Base-by-base conservation (phyloP, 495 filamentous ascomycete species). In the Achaetomiella virescens region DNA sequence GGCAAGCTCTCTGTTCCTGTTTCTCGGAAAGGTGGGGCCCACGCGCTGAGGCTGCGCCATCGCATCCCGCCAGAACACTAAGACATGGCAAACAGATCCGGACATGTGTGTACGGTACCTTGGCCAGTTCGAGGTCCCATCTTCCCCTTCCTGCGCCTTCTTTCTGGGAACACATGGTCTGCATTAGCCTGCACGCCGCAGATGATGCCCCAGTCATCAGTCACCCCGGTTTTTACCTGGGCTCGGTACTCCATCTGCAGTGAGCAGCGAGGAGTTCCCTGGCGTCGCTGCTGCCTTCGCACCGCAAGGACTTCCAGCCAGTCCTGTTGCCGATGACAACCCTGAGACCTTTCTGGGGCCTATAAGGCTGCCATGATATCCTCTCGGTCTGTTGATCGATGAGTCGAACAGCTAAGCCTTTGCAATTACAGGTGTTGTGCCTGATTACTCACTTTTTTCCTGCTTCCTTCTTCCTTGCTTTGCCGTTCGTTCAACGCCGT, bases 331-430 rank as follows among this genome's bases (percentile, higher is more conserved):
- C 49, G 46, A 64, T 59, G 59, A 62, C 57, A 31, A 50, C 43
- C 40, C 48, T 18, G 31, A 45, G 56, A 48, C 36, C 60, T 48
- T 36, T 48, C 60, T 48, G 53, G 52, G 62, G 52, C 60, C 66
- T 69, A 69, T 69, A 65, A 69, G 62, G 66, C 61, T 59, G 43
- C 62, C 58, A 57, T 44, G 63, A 62, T 57, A 42, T 54, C 64
- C 48, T 49, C 50, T 44, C 41, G 41, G 57, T 52, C 51, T 59
- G 55, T 52, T 52, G 51, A 47, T 42, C 54, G 52, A 63, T 67
- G 66, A 67, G 61, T 65, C 62, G 60, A 31, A 57, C 58, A 59
- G 58, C 59, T 55, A 54, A 53, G 58, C 54, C 58, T 59, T 54
- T 44, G 33, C 58, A 56, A 55, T 18, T 18, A 56, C 53, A 61